Evolutionary conservation across 345 rosid genomes (phyloP).

Genomic region (Salix suchowensis): DNA sequence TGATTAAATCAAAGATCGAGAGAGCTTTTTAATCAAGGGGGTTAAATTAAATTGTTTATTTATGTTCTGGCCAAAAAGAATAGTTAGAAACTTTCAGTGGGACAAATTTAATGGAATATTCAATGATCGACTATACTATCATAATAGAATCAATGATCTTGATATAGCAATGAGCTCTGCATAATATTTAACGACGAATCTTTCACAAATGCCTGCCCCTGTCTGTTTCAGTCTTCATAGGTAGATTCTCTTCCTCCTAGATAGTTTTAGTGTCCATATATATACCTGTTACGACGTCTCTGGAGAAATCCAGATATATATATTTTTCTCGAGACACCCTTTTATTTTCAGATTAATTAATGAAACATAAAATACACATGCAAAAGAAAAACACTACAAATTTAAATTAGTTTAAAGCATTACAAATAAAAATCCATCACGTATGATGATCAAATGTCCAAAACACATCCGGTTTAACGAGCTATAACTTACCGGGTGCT

Average conservation of each 20-base stretch:
- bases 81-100: neutral
- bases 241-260: neutral
- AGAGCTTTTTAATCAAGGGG: neutral
- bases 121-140: too few species aligned
- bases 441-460: neutral
- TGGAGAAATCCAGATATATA: too few species aligned
- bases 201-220: neutral
- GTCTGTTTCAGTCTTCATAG: conserved; percentile 5
- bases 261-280: too few species aligned
- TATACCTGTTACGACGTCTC: too few species aligned
- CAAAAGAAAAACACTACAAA: too few species aligned
- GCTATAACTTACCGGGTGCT: neutral
- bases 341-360: too few species aligned
- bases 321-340: too few species aligned
- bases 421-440: neutral
- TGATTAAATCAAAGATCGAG: neutral
- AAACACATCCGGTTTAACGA: neutral
- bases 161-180: too few species aligned
- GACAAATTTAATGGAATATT: too few species aligned
- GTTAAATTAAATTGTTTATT: neutral
- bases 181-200: neutral
- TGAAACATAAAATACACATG: too few species aligned
- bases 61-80: neutral
- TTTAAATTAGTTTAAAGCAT: too few species aligned
- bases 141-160: too few species aligned